Evolutionary conservation across 176 grass and related monocot genomes (phyloP), one percentile per base, ranked within the genome.

Genomic region (Tuctoria greenei): DNA sequence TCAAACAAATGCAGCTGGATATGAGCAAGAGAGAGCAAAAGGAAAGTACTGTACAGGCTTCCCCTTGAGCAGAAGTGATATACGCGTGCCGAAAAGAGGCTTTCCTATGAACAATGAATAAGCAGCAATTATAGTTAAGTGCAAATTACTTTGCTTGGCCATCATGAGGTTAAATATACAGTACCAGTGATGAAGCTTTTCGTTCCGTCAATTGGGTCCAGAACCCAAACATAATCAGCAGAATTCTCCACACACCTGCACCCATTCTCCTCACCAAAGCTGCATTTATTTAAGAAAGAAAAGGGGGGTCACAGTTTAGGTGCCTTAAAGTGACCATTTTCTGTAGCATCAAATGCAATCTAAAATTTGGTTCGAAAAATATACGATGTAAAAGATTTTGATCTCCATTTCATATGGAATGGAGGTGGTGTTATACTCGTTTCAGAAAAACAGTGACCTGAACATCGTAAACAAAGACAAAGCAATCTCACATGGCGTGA

Each of bases 131-230:
- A 54, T 77, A 61, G 37, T 20, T 56, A 71, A 24, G 10, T 52
- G 44, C 23, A 35, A 77, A 68, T 35, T 31, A 44, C 11, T 71
- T 20, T 38, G 21, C 7, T 54, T 24, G 80, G 3, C 51, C 59
- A 74, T 39, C 43, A 26, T 73, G 4, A 13, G 21, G 59, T 52
- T 24, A 37, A 46, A 79, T 41, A 62, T 66, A 25, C 23, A 75
- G 36, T 87, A 97, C 91, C 88, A 65, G 94, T 97, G 42, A 97
- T 91, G 58, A 97, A 97, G 45, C 91, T 97, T 71, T 93, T 97
- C 1, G 94, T 97, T 54, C 94, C 94, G 61, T 97, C 94, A 81
- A 93, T 93, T 45, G 94, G 91, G 49, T 97, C 94, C 80, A 91
- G 83, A 75, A 97, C 88, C 94, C 91, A 97, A 34, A 93, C 94